Conservation (phyloP, 495 filamentous ascomycete genomes). For the Penicillium daleae region DNA sequence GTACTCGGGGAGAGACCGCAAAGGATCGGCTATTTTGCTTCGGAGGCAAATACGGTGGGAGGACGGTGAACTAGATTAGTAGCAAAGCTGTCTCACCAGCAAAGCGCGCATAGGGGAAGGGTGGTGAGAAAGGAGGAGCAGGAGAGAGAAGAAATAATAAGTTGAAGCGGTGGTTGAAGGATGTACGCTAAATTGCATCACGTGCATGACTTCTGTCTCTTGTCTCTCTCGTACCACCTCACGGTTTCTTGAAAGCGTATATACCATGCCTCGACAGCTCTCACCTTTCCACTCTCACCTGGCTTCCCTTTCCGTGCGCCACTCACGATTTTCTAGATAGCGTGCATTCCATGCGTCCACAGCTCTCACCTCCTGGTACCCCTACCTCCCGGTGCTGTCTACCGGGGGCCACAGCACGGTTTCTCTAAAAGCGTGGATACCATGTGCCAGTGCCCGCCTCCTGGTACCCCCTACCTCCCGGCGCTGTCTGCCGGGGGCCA, state of each 20-base stretch:
- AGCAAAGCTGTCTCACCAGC: conserved; percentile 6
- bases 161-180: conserved; percentile 2
- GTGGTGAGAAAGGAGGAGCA: neutral
- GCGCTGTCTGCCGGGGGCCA: no score
- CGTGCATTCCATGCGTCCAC: neutral
- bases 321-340: neutral
- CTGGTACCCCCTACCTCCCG: no score
- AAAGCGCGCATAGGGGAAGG: conserved; percentile 5
- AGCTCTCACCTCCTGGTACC: no score
- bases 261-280: neutral
- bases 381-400: no score
- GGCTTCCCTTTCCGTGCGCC: neutral
- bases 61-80: conserved; percentile 4
- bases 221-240: neutral
- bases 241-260: neutral
- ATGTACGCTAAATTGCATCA: conserved; percentile 1
- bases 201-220: neutral
- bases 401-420: no score
- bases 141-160: neutral
- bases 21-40: conserved; percentile 5
- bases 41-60: conserved; percentile 8
- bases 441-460: no score
- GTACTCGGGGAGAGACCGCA: conserved; percentile 1
- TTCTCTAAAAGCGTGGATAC: no score
- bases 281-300: neutral